Conservation (phyloP, 805 yeast species). For the Candida maris region DNA sequence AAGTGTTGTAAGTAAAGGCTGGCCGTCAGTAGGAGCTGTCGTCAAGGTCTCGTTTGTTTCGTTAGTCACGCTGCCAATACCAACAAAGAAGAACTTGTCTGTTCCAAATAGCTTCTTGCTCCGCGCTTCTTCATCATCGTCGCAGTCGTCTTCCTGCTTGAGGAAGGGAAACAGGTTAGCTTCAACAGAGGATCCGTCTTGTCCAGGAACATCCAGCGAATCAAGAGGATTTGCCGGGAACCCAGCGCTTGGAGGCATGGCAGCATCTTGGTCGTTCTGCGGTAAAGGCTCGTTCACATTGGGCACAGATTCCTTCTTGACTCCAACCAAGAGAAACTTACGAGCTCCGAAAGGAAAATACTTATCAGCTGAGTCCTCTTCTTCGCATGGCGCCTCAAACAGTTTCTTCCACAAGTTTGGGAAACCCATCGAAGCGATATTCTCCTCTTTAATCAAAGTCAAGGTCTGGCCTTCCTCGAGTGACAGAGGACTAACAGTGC, state of each 20-base stretch:
- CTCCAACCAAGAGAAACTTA: slow-evolving; percentile 25
- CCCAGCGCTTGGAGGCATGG: background rate
- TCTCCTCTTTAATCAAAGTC: slow-evolving; percentile 23
- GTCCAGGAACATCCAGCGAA: slow-evolving; percentile 2
- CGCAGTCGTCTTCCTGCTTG: slow-evolving; percentile 15
- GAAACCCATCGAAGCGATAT: slow-evolving; percentile 27
- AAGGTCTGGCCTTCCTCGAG: slow-evolving; percentile 7
- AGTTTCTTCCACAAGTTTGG: slow-evolving; percentile 25
- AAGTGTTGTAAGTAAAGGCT: background rate
- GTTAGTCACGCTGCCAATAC: slow-evolving; percentile 23
- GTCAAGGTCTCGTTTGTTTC: background rate
- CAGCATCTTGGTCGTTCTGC: no score
- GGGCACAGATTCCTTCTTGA: slow-evolving; percentile 17
- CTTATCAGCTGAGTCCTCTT: slow-evolving; percentile 9
- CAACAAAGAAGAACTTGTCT: slow-evolving; percentile 27
- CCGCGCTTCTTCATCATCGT: slow-evolving; percentile 12
- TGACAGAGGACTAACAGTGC: slow-evolving; percentile 4
- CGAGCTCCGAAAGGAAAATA: slow-evolving; percentile 27
- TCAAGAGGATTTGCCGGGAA: background rate
- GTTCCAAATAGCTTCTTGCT: slow-evolving; percentile 19
- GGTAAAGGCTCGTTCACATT: no score
- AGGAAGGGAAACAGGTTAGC: slow-evolving; percentile 13
- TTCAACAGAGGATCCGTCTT: slow-evolving; percentile 4
- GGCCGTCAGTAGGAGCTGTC: background rate
- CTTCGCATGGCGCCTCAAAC: slow-evolving; percentile 9